A percentile compares a stretch with the other conserved stretches of the same genome.
These are phyloP conservation scores for Fusarium equiseti DNA, from an alignment of 2,329 filamentous ascomycete genomes.

Conservation along the genomic window DNA sequence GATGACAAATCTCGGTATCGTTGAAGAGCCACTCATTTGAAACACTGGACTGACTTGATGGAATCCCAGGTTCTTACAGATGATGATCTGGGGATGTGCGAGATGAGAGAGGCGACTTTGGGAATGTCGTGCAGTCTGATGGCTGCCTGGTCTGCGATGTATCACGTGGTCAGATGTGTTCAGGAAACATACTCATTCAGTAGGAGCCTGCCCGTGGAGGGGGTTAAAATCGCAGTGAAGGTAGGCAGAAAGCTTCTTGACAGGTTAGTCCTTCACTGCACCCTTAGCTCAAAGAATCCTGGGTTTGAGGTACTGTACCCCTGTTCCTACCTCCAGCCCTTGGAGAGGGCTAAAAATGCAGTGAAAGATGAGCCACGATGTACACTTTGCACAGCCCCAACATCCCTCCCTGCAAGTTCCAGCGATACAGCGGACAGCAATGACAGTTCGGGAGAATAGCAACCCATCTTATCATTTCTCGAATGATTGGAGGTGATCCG, in stretches of 20 bases:
- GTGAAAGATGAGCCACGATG: not conserved
- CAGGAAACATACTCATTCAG: not conserved
- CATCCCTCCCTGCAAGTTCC: not conserved
- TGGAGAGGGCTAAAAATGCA: not conserved
- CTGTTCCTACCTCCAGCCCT: not conserved
- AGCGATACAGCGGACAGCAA: not conserved
- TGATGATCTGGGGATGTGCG: not conserved
- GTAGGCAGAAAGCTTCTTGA: too few relatives aligned
- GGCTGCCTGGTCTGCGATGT: not conserved
- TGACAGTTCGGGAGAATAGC: not conserved
- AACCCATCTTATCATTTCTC: rapidly evolving
- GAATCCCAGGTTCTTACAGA: rapidly evolving
- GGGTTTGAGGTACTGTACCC: too few relatives aligned
- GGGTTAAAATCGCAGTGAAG: not conserved
- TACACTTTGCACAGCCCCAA: not conserved
- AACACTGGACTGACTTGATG: not conserved
- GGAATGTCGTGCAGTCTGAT: not conserved
- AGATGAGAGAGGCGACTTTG: not conserved
- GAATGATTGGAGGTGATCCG: not conserved
- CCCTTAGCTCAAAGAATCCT: too few relatives aligned
- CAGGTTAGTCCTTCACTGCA: too few relatives aligned
- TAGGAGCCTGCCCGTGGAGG: not conserved
- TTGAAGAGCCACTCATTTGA: not conserved
- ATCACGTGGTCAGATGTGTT: not conserved
- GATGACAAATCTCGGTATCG: slow-evolving; percentile 46